phyloP scores from a whole-genome alignment of 1,284 basidiomycete species.

The Puccinia brachypodii region DNA sequence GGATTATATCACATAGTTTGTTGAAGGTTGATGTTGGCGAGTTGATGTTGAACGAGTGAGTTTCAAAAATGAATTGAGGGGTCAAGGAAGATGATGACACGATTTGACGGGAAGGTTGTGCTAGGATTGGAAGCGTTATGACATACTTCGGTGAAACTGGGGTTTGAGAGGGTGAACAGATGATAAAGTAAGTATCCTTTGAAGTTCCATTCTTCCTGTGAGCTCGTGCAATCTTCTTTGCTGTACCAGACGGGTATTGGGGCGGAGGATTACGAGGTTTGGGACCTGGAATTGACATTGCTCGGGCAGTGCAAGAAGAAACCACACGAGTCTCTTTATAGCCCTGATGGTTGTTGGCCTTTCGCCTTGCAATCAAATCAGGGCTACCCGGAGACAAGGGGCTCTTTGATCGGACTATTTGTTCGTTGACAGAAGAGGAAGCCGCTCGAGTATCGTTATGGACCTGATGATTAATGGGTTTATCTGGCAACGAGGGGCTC shows the following conservation, averaged over 20 bases:
- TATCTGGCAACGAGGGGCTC: too few relatives aligned
- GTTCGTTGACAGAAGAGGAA: too few relatives aligned
- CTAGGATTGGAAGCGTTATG: not conserved
- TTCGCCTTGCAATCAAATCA: too few relatives aligned
- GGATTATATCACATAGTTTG: not conserved
- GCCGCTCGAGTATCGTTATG: too few relatives aligned
- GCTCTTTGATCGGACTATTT: not conserved
- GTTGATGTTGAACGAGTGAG: not conserved
- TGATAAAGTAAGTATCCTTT: not conserved
- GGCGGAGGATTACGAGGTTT: slow-evolving; percentile 5
- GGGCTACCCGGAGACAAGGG: not conserved
- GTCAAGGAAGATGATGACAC: not conserved
- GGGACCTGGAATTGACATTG: not conserved
- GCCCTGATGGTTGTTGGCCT: not conserved
- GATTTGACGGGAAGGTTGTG: not conserved
- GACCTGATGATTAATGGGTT: too few relatives aligned
- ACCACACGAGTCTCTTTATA: not conserved
- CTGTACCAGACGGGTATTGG: not conserved
- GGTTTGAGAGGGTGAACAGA: slow-evolving; percentile 7
- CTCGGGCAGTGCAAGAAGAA: not conserved
- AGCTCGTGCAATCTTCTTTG: not conserved
- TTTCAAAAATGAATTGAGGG: slow-evolving; percentile 9
- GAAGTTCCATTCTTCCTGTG: not conserved
- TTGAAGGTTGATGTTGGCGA: not conserved
- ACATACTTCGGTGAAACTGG: not conserved